phyloP scores from a whole-genome alignment of 371 early-diverging fungal genomes.

The Apophysomyces variabilis region DNA sequence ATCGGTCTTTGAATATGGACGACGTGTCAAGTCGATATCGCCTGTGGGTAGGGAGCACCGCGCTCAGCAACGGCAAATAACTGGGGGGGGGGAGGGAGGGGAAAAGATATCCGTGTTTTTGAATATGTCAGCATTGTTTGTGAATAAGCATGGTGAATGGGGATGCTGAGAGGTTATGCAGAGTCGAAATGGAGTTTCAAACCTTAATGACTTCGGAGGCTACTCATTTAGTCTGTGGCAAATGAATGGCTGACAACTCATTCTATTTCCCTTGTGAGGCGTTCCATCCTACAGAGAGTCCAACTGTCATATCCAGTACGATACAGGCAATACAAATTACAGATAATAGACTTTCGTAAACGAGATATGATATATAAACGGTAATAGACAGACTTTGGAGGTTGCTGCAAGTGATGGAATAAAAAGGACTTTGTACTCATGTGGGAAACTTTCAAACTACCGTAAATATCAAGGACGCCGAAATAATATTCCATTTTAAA shows the following conservation, averaged over 20 bases:
- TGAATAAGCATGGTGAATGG: neutral
- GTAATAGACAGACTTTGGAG: neutral
- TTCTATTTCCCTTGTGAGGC: no score
- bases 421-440: slow-evolving; percentile 6
- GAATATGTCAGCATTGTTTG: no score
- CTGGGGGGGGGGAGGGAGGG: neutral
- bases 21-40: neutral
- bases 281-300: no score
- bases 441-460: slow-evolving; percentile 8
- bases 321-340: no score
- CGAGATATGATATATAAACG: neutral
- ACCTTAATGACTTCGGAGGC: slow-evolving; percentile 4
- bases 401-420: neutral
- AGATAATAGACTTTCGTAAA: neutral
- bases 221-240: neutral
- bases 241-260: neutral
- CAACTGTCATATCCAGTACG: no score
- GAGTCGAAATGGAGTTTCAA: slow-evolving; percentile 11
- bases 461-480: slow-evolving; percentile 8
- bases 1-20: neutral
- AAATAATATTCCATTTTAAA: neutral
- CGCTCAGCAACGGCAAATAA: neutral
- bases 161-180: neutral
- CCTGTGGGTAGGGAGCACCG: neutral
- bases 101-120: no score